Base-by-base conservation (phyloP, 2,329 filamentous ascomycete species). In the Penicillium sclerotigenum region DNA sequence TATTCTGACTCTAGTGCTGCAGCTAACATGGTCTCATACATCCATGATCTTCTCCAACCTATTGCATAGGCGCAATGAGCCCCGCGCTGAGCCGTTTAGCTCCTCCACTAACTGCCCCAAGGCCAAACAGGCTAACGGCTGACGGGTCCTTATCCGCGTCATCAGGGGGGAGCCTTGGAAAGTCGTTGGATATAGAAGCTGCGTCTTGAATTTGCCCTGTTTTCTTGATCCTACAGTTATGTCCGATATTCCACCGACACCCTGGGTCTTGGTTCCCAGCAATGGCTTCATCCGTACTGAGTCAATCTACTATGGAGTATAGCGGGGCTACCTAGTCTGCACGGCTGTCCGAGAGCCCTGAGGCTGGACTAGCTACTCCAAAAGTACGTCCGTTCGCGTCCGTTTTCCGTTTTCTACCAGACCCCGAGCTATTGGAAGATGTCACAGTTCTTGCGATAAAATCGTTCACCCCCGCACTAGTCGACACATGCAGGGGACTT, bases 271-370 rank as follows among this genome's bases (percentile, higher is more conserved):
- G 5, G 28, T 53, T 33, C 9, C 37, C 37, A 31, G 36, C 29
- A 53, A 53, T 53, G 51, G 22, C 24, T 41, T 47, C 18, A 28
- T 26, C 16, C 16, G 26, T 46, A 41, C 26, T 33, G 40, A 26
- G 22, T 36, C 29, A 49, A 49, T 14, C 26, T 50, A 48, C 29
- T 42, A 20, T 14, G 31, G 14, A 33, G 6, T 33, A 33, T 13
- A 49, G 52, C 52, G 52, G 52, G 52, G 52, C 52, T 43, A 49
- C 26, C 36, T 47, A 41, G 36, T 37, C 14, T 28, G 42, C 41
- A 28, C 24, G 13, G 36, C 45, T 24, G 28, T 37, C 52, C 37
- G 43, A 26, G 36, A 48, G 8, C 42, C 36, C 52, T 22, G 51
- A 26, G 42, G 28, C 37, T 49, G 37, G 45, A n/a, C 29, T 18